A percentile compares a stretch with the other conserved stretches of the same genome.
Evolutionary conservation across 345 rosid genomes (phyloP).

Genomic region (Arabis alpina): DNA sequence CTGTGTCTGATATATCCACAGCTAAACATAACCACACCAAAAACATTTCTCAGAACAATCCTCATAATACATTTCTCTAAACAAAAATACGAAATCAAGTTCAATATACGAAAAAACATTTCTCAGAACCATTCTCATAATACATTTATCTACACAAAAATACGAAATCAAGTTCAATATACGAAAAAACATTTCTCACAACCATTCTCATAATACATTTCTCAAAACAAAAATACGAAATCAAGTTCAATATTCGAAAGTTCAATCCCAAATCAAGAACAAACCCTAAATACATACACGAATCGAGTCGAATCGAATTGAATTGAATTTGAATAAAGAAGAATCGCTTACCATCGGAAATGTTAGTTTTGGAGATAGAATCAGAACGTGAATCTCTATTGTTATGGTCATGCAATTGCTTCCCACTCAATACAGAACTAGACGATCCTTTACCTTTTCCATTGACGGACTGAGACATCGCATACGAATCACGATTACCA

Average conservation of each 20-base stretch:
- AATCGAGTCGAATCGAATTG: constrained; percentile 2
- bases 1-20: constrained; percentile 87
- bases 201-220: not conserved
- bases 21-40: constrained; percentile 22
- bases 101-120: not conserved
- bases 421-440: constrained; percentile 52
- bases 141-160: not conserved
- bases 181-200: constrained; percentile 18
- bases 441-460: constrained; percentile 62
- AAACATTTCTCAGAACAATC: constrained; percentile 18
- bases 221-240: not conserved
- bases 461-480: constrained; percentile 66
- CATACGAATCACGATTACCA: constrained; percentile 68
- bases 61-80: not conserved
- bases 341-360: constrained; percentile 63
- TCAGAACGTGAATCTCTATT: constrained; percentile 54
- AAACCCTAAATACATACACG: constrained; percentile 20
- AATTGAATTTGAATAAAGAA: not conserved
- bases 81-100: not conserved
- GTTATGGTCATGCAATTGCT: constrained; percentile 57
- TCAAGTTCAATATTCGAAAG: not conserved
- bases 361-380: constrained; percentile 59
- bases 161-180: too few relatives aligned
- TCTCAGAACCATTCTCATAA: constrained; percentile 15
- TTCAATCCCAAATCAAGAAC: constrained; percentile 7